Evolutionary conservation across 1,284 basidiomycete species (phyloP).

Genomic region (Irpex rosettiformis): DNA sequence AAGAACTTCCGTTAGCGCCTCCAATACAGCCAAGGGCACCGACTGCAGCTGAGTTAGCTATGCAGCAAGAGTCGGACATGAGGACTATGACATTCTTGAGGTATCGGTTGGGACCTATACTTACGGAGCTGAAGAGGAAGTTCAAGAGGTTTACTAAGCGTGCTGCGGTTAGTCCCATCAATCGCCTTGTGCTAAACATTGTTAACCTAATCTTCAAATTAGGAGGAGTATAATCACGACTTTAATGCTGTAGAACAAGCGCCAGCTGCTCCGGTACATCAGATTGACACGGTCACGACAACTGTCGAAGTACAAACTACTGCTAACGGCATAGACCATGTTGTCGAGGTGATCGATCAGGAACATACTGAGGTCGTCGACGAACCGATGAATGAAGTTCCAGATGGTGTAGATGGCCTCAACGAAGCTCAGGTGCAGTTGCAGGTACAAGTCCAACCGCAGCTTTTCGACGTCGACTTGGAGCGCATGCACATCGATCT

Average conservation of each 20-base stretch:
- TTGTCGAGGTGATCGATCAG: constrained; percentile 42
- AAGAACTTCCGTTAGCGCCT: constrained; percentile 85
- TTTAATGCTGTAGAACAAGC: constrained; percentile 23
- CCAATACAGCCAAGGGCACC: constrained; percentile 85
- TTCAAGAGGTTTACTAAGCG: constrained; percentile 89
- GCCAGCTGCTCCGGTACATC: constrained; percentile 6
- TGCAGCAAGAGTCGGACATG: constrained; percentile 83
- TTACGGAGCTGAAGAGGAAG: constrained; percentile 89
- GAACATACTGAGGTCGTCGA: constrained; percentile 24
- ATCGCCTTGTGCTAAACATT: constrained; percentile 1
- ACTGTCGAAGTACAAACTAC: constrained; percentile 38
- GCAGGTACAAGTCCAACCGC: constrained; percentile 26
- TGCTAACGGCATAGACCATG: constrained; percentile 31
- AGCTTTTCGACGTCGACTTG: constrained; percentile 80
- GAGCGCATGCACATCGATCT: constrained; percentile 89
- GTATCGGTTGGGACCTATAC: constrained; percentile 82
- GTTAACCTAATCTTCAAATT: not conserved
- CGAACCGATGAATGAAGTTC: constrained; percentile 13
- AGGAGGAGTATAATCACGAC: constrained; percentile 76
- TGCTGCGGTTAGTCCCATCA: constrained; percentile 58
- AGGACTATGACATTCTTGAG: constrained; percentile 81
- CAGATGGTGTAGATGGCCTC: constrained; percentile 1
- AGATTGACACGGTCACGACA: constrained; percentile 32
- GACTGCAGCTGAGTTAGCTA: constrained; percentile 78
- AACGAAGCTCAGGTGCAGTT: constrained; percentile 16